Base-by-base conservation (phyloP, 805 yeast species). In the Isabelozyma gotoi region DNA sequence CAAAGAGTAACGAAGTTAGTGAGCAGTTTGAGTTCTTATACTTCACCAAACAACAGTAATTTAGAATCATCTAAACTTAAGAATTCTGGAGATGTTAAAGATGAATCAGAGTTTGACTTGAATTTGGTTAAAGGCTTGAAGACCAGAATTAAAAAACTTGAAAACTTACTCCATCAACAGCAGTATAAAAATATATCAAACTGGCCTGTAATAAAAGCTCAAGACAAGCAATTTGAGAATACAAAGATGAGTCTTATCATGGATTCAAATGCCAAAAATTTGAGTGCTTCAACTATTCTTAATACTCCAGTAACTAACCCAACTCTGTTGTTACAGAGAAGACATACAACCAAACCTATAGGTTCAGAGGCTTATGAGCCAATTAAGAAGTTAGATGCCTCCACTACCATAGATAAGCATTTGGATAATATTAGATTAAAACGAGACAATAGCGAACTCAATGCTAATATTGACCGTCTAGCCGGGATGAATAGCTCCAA, bases 151-250 rank as follows among this genome's bases (percentile, higher is more conserved):
- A 80, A 79, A 48, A 85, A 85, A 51, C 73, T 92, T 41, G 97
- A 90, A 52, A 84, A 80, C 42, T 63, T 89, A 32, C 65, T 90
- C 12, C 94, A 89, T 57, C 88, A 86, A 48, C 85, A 81, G 42
- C 88, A 80, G 49, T 81, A 76, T 55, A 75, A 76, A 37, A 77
- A 80, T 40, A 68, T 81, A 32, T 73, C 72, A 24, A 76, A 46
- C 53, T 73, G 64, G 76, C 78, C 74, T 4, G 70, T 67, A 7
- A 60, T 62, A 7, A 49, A 61, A 40, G 32, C 14, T 50, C 48
- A 11, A 47, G 43, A 11, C 45, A 49, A n/a, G 31, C 52, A 15
- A 59, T 56, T n/a, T 42, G 41, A 40, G 12, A 39, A 31, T 19
- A 41, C 35, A 11, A 47, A 48, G 40, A 42, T 44, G 36, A 57